Evolutionary conservation across 2,329 filamentous ascomycete species (phyloP).

Genomic region (Aspergillus aculeatinus): DNA sequence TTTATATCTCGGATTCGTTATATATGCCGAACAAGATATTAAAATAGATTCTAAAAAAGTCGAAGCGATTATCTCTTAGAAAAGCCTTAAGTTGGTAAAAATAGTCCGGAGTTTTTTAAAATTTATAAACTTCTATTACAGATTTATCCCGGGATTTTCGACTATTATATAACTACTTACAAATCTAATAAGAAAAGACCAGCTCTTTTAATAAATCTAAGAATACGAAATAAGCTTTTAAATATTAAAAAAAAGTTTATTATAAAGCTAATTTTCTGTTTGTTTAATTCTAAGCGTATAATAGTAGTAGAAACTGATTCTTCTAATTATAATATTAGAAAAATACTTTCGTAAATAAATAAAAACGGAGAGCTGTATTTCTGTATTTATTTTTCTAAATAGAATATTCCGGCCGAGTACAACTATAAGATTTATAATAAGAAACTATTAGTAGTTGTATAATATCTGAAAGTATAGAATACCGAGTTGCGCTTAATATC

Average conservation of each 20-base stretch:
- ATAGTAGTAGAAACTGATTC: too few species aligned
- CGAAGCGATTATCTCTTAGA: too few species aligned
- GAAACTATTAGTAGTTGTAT: too few species aligned
- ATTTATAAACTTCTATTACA: too few species aligned
- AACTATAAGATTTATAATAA: conserved; percentile 6
- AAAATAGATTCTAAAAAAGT: too few species aligned
- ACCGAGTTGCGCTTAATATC: not conserved
- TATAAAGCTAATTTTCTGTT: not conserved
- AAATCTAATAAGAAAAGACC: not conserved
- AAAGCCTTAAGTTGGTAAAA: too few species aligned
- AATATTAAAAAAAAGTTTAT: not conserved
- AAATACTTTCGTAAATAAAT: not conserved
- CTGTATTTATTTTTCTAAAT: not conserved
- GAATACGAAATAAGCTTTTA: not conserved
- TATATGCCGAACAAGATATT: too few species aligned
- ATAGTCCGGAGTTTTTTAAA: too few species aligned
- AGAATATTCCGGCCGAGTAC: not conserved
- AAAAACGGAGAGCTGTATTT: not conserved
- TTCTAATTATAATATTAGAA: too few species aligned
- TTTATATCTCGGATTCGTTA: too few species aligned
- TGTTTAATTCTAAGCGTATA: too few species aligned
- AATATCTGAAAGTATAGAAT: not conserved
- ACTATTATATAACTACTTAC: not conserved
- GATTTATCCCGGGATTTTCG: too few species aligned
- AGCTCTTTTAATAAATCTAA: not conserved